phyloP scores from a whole-genome alignment of 768 basidiomycete genomes.

The Lepiota brunneoincarnata region DNA sequence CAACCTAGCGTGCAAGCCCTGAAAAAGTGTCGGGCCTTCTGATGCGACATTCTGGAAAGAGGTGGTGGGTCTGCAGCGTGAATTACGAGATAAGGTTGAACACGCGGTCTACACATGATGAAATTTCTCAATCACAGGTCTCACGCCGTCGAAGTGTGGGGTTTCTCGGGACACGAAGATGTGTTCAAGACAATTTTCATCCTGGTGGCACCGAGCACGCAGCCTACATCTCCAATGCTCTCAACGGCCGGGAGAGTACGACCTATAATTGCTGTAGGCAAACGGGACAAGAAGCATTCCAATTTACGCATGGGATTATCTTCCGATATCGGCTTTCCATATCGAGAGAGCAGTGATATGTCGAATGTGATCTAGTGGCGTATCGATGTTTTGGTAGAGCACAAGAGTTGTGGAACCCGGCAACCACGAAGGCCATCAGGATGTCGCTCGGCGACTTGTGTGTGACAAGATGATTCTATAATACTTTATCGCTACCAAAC shows the following conservation, averaged over 20 bases:
- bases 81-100: too few species aligned
- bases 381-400: not conserved
- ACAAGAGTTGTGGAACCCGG: not conserved
- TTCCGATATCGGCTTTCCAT: conserved; percentile 11
- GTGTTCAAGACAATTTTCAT: too few species aligned
- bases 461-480: not conserved
- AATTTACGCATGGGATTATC: not conserved
- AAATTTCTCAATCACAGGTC: too few species aligned
- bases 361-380: not conserved
- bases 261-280: not conserved
- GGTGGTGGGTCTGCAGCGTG: too few species aligned
- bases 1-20: too few species aligned
- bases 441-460: conserved; percentile 1
- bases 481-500: not conserved
- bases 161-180: too few species aligned
- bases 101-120: too few species aligned
- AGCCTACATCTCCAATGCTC: not conserved
- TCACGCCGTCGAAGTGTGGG: too few species aligned
- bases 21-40: too few species aligned
- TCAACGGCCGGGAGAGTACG: not conserved
- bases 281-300: not conserved
- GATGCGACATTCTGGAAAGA: too few species aligned
- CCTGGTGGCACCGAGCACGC: too few species aligned
- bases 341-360: not conserved
- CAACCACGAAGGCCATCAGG: not conserved